Conservation (phyloP, 2,329 filamentous ascomycete genomes). For the Xylariaceae sp. region DNA sequence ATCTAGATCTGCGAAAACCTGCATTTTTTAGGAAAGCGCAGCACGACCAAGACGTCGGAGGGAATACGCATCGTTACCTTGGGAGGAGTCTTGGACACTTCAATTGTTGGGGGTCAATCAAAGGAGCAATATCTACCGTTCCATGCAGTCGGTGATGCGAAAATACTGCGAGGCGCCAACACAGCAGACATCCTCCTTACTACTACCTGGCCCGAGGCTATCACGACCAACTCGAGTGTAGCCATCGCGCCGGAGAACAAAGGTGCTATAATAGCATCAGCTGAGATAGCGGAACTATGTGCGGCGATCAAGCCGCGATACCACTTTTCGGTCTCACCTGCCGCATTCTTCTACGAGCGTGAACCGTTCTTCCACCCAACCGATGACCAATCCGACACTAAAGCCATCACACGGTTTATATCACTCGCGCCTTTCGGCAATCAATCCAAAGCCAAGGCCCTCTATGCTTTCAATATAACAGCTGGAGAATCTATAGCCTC, state of each 20-base stretch:
- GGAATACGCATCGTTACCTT: conserved; percentile 83
- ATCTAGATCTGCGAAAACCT: conserved; percentile 76
- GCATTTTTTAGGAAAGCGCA: conserved; percentile 82
- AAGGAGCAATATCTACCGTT: conserved; percentile 71
- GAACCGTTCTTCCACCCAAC: conserved; percentile 77
- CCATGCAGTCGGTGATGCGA: conserved; percentile 74
- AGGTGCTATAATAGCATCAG: conserved; percentile 51
- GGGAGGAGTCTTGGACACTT: conserved; percentile 66
- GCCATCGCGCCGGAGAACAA: conserved; percentile 50
- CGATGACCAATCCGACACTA: conserved; percentile 44
- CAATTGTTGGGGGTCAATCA: conserved; percentile 58
- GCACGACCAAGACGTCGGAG: conserved; percentile 82
- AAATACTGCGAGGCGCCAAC: conserved; percentile 69
- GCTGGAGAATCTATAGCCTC: conserved; percentile 55
- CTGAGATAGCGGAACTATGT: conserved; percentile 73
- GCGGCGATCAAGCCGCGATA: conserved; percentile 82
- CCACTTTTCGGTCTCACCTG: conserved; percentile 70
- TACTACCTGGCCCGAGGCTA: conserved; percentile 72
- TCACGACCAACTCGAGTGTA: conserved; percentile 66
- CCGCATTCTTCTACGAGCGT: conserved; percentile 73
- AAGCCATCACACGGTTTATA: conserved; percentile 78
- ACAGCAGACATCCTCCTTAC: conserved; percentile 84
- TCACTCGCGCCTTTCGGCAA: conserved; percentile 80
- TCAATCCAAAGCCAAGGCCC: conserved; percentile 68
- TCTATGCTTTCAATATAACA: conserved; percentile 75